Conservation (phyloP, 805 yeast species). For the Starmerella bombi region DNA sequence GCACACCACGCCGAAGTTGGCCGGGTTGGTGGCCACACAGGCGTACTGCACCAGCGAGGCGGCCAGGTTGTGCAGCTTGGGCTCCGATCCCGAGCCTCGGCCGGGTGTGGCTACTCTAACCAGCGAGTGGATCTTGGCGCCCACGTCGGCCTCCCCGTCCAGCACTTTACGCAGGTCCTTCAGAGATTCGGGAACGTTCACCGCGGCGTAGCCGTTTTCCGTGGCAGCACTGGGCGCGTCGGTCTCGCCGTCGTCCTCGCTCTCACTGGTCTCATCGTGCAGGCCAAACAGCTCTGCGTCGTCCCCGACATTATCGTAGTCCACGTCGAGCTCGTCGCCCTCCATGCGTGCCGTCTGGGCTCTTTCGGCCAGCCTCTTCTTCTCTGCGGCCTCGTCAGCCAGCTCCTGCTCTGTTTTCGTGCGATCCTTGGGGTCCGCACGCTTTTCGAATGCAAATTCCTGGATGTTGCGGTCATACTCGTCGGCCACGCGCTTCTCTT, state of each 20-base stretch:
- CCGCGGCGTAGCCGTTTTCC: not conserved
- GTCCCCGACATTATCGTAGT: conserved; percentile 25
- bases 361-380: conserved; percentile 25
- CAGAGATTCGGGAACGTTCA: conserved; percentile 7
- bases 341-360: conserved; percentile 31
- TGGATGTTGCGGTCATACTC: conserved; percentile 26
- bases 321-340: conserved; percentile 28
- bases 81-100: conserved; percentile 69
- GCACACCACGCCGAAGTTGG: conserved; percentile 28
- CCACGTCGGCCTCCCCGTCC: conserved; percentile 8
- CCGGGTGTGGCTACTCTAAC: conserved; percentile 58
- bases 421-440: conserved; percentile 33
- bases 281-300: conserved; percentile 32
- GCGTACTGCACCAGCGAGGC: conserved; percentile 49
- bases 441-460: conserved; percentile 31
- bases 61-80: conserved; percentile 50
- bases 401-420: conserved; percentile 34
- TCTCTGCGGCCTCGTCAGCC: conserved; percentile 26
- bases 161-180: conserved; percentile 7
- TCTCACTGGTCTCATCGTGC: conserved; percentile 21
- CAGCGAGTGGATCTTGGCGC: conserved; percentile 36
- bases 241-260: conserved; percentile 31
- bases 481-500: conserved; percentile 4
- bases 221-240: conserved; percentile 18
- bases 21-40: conserved; percentile 17